Base-by-base conservation (phyloP, 106 monocot genomes). In the Triglochin maritima region DNA sequence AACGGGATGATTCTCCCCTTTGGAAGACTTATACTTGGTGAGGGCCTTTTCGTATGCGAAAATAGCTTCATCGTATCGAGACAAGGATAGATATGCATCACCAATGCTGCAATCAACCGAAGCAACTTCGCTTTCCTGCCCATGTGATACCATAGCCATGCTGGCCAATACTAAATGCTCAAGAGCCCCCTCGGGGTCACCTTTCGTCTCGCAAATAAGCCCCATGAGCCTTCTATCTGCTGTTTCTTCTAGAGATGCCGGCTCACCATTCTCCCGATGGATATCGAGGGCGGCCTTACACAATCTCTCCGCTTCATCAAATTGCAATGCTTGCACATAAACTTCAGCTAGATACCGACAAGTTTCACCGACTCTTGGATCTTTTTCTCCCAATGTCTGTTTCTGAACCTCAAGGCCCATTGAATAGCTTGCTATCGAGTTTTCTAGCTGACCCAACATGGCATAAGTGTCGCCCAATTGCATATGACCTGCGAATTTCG, bases 401-500 rank as follows among this genome's bases (percentile, higher is more conserved):
- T 59, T 77, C 66, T 82, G 82, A 60, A 78, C 13, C n/a, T 82
- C 57, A 5, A 82, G 69, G 12, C 82, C 82, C 17, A 7, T 64
- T 0, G 59, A 70, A 59, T 82, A 82, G 46, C 78, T 74, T 47
- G 17, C 9, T 46, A 82, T 66, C 4, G 82, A 57, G 8, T 60
- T 74, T 57, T 82, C 73, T 6, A 82, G 41, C 61, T 66, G 64
- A 10, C 78, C 82, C 44, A 78, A 45, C 69, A 74, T 74, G 54
- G 69, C 73, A 50, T 71, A 82, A 6, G 77, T 77, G 48, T 82
- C 82, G 12, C 89, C 89, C 52, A 89, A 60, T 54, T 82, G 85
- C 89, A 89, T 89, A 43, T 66, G 71, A 8, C 82, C 89, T 9
- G 89, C 82, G 45, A 89, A 89, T 65, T 85, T 85, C 0, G 85